phyloP scores from a whole-genome alignment of 495 filamentous ascomycete species.

The Podospora comata region DNA sequence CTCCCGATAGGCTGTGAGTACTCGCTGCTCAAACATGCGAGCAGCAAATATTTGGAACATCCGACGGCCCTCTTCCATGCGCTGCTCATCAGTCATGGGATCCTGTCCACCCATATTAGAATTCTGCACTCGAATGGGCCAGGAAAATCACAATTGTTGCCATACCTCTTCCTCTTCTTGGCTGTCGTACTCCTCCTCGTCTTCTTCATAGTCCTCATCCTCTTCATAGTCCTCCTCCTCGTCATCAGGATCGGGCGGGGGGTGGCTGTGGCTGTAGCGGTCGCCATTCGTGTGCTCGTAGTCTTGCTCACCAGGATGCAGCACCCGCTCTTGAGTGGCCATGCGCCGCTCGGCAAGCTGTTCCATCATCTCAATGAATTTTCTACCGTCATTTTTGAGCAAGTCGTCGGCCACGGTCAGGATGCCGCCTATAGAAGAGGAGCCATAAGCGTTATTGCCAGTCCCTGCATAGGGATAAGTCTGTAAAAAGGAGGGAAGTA shows the following conservation, averaged over 20 bases:
- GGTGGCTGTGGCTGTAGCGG: constrained; percentile 43
- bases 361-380: constrained; percentile 99
- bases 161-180: constrained; percentile 77
- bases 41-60: constrained; percentile 99
- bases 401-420: constrained; percentile 98
- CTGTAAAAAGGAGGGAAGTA: constrained; percentile 37
- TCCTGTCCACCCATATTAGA: constrained; percentile 54
- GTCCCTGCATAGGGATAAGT: constrained; percentile 35
- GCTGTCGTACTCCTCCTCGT: constrained; percentile 85
- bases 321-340: constrained; percentile 81
- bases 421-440: constrained; percentile 74
- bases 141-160: not conserved
- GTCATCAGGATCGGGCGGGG: constrained; percentile 64
- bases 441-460: constrained; percentile 44
- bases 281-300: constrained; percentile 53
- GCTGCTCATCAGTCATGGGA: constrained; percentile 94
- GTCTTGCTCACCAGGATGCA: constrained; percentile 62
- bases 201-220: constrained; percentile 67
- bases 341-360: constrained; percentile 96
- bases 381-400: constrained; percentile 97
- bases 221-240: constrained; percentile 61
- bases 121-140: too few species aligned
- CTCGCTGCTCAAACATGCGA: constrained; percentile 97
- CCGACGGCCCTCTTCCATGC: constrained; percentile 95
- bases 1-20: constrained; percentile 94